phyloP scores from a whole-genome alignment of 73 alveolate genomes.

The Tetrahymena thermophila region DNA sequence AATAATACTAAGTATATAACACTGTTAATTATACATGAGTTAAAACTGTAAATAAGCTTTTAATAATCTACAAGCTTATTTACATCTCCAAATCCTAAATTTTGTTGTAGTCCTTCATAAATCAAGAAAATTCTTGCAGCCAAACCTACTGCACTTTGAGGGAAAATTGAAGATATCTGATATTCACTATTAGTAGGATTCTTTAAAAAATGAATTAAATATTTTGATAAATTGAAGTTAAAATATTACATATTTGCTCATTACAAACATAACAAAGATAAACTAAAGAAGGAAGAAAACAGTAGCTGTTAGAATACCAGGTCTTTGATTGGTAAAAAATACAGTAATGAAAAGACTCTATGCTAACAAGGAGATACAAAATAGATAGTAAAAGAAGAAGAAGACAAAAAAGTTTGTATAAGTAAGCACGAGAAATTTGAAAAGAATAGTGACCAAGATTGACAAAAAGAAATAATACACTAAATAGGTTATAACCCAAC shows the following conservation, averaged over 20 bases:
- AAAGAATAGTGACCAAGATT: constrained; percentile 38
- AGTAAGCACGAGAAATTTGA: neutral
- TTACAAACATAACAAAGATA: neutral
- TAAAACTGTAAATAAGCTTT: neutral
- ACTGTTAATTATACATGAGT: neutral
- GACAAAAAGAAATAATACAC: constrained; percentile 25
- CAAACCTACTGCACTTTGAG: neutral
- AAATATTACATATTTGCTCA: neutral
- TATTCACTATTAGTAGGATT: neutral
- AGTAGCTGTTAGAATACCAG: constrained; percentile 24
- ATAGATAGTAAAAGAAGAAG: constrained; percentile 8
- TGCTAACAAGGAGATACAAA: constrained; percentile 24
- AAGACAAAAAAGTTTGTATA: constrained; percentile 30
- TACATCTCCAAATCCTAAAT: neutral
- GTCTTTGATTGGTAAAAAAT: constrained; percentile 13
- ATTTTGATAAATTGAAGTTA: neutral
- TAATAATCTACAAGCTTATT: neutral
- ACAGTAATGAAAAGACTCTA: constrained; percentile 49
- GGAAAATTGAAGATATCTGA: neutral
- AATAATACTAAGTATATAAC: neutral
- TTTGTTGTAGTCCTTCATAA: neutral
- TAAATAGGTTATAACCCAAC: constrained; percentile 53
- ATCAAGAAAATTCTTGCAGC: neutral
- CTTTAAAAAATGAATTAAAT: neutral
- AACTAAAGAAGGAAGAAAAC: constrained; percentile 6